A percentile compares a stretch with the other conserved stretches of the same genome.
Evolutionary conservation across 805 yeast genomes (phyloP).

Genomic region (Metschnikowia chrysomelidarum): DNA sequence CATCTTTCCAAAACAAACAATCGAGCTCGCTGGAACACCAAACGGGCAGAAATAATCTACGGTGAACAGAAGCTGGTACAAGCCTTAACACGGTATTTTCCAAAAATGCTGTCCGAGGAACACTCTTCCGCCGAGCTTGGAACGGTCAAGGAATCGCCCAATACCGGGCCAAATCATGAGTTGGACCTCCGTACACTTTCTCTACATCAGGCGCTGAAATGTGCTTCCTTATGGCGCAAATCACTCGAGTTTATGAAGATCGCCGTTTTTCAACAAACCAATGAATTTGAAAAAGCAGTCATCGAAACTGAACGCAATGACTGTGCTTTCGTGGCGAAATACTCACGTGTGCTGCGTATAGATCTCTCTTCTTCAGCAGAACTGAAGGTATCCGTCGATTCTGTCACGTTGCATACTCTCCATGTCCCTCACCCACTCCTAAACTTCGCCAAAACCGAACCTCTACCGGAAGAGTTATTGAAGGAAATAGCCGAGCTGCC

Average conservation of each 20-base stretch:
- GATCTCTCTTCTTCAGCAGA: slow-evolving; percentile 27
- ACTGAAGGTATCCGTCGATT: slow-evolving; percentile 21
- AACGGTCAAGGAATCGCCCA: too few relatives aligned
- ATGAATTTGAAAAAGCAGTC: slow-evolving; percentile 43
- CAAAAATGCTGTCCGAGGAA: too few relatives aligned
- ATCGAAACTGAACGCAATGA: slow-evolving; percentile 49
- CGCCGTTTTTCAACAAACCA: slow-evolving; percentile 22
- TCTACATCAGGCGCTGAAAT: too few relatives aligned
- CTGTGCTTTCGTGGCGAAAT: slow-evolving; percentile 52
- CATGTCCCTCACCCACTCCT: slow-evolving; percentile 52
- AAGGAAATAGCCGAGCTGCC: slow-evolving; percentile 51
- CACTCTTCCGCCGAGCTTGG: too few relatives aligned
- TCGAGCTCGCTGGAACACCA: too few relatives aligned
- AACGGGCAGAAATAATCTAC: too few relatives aligned
- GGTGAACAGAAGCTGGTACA: too few relatives aligned
- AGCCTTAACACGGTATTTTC: too few relatives aligned
- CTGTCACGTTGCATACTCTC: slow-evolving; percentile 39
- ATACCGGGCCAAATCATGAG: too few relatives aligned
- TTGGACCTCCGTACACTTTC: too few relatives aligned
- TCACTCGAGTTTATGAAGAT: slow-evolving; percentile 27
- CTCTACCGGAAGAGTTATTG: slow-evolving; percentile 22
- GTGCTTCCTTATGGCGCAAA: too few relatives aligned
- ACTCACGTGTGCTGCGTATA: slow-evolving; percentile 38
- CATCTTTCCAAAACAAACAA: too few relatives aligned
- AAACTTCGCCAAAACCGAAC: slow-evolving; percentile 18